These are phyloP conservation scores for Rhodamnia rubescens DNA, from an alignment of 345 rosid genomes.

Conservation along the genomic window DNA sequence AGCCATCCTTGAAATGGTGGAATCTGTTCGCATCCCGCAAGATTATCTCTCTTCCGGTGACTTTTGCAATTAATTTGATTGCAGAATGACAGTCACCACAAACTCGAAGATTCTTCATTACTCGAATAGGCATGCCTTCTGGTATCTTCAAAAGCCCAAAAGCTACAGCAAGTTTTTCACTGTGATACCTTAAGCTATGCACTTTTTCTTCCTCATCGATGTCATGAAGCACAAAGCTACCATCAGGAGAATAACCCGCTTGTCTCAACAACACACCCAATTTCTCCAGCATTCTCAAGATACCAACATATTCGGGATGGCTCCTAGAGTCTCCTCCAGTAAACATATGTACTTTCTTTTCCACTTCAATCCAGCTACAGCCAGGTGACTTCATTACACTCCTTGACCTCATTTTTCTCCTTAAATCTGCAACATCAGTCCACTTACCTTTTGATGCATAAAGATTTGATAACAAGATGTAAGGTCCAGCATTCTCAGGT, in stretches of 20 bases:
- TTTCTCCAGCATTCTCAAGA: constrained; percentile 39
- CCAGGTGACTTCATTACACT: constrained; percentile 62
- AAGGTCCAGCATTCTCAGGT: constrained; percentile 65
- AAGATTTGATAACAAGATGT: constrained; percentile 55
- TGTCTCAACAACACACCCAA: constrained; percentile 48
- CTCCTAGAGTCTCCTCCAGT: constrained; percentile 38
- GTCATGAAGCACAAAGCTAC: constrained; percentile 68
- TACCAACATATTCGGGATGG: constrained; percentile 48
- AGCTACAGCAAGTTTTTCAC: constrained; percentile 73
- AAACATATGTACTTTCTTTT: constrained; percentile 61
- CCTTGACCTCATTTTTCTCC: constrained; percentile 40
- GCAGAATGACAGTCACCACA: constrained; percentile 79
- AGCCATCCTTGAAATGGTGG: constrained; percentile 66
- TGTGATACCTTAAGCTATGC: constrained; percentile 49
- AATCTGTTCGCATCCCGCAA: constrained; percentile 79
- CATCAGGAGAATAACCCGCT: constrained; percentile 66
- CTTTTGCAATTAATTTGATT: constrained; percentile 60
- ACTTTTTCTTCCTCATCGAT: constrained; percentile 79
- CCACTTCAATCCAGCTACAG: constrained; percentile 70
- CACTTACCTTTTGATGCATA: constrained; percentile 61
- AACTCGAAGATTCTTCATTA: constrained; percentile 75
- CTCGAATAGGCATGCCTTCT: constrained; percentile 54
- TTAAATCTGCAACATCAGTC: constrained; percentile 44
- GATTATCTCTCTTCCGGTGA: constrained; percentile 55
- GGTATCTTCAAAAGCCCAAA: constrained; percentile 72